A percentile compares a stretch with the other conserved stretches of the same genome.
These are phyloP conservation scores for Flaveria sonorensis DNA, from an alignment of 129 eudicot genomes.

Conservation along the genomic window DNA sequence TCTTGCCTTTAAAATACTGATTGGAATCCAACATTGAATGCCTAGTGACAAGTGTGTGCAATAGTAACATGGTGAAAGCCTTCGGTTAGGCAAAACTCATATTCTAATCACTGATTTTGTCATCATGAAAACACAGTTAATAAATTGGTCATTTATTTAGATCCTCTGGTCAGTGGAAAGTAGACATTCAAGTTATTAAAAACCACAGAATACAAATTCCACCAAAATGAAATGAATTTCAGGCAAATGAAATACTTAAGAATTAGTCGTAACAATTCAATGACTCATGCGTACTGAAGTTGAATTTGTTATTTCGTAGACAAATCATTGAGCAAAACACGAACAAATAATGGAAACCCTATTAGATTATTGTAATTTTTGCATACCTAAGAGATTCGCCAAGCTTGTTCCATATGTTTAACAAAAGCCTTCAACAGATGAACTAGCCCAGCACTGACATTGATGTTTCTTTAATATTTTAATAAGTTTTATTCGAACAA, in stretches of 20 bases:
- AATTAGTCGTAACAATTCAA: background rate
- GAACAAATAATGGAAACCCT: conserved; percentile 15
- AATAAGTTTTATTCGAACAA: no score
- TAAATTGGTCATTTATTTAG: no score
- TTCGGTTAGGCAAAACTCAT: conserved; percentile 12
- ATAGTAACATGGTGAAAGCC: conserved; percentile 5
- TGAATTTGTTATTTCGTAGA: background rate
- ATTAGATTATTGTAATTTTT: background rate
- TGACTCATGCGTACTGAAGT: background rate
- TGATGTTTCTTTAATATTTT: no score
- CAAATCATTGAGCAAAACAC: background rate
- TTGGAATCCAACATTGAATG: conserved; percentile 10
- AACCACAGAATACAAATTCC: no score
- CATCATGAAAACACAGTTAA: background rate
- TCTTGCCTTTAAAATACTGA: background rate
- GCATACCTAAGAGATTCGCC: conserved; percentile 34
- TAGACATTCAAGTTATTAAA: no score
- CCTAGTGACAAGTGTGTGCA: background rate
- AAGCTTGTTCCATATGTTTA: conserved; percentile 74
- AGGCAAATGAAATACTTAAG: no score
- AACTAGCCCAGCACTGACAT: no score
- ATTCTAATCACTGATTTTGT: background rate
- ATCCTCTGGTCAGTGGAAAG: no score
- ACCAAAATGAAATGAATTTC: no score
- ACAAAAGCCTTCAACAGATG: no score